Percentiles rank a stretch among this genome's conserved stretches.
Evolutionary conservation across 2,329 filamentous ascomycete species (phyloP).

Genomic region (Monosporascus sp.): DNA sequence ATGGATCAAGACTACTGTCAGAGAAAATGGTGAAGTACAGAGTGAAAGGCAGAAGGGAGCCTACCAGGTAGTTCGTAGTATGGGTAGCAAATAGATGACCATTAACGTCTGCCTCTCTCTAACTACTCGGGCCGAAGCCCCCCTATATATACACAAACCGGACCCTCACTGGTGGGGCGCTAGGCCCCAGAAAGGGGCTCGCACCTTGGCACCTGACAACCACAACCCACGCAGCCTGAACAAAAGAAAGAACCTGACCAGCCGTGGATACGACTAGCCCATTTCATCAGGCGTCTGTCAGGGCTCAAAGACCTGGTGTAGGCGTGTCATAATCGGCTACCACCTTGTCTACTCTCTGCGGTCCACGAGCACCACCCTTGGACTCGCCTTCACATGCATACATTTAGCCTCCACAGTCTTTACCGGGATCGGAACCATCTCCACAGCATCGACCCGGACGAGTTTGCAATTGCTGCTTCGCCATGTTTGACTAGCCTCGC

Average conservation of each 20-base stretch:
- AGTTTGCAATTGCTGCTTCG: not conserved
- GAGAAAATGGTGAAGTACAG: too few relatives aligned
- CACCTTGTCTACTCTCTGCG: not conserved
- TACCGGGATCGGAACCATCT: not conserved
- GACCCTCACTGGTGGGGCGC: too few relatives aligned
- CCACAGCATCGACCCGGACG: not conserved
- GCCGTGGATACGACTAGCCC: not conserved
- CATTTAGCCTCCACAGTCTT: not conserved
- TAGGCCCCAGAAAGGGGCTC: too few relatives aligned
- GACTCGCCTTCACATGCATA: not conserved
- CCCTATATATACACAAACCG: too few relatives aligned
- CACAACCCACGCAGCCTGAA: not conserved
- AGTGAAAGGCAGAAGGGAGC: too few relatives aligned
- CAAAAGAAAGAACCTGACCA: not conserved
- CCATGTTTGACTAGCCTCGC: not conserved
- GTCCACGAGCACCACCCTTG: not conserved
- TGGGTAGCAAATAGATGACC: too few relatives aligned
- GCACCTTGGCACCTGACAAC: too few relatives aligned
- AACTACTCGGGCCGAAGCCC: too few relatives aligned
- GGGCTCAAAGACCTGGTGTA: not conserved
- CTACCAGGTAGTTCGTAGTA: too few relatives aligned
- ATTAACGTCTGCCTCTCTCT: too few relatives aligned
- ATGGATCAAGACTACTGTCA: not conserved
- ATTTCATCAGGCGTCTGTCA: not conserved
- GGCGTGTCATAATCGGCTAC: not conserved